Conservation (phyloP, 2,329 filamentous ascomycete genomes). For the Fonsecaea erecta region DNA sequence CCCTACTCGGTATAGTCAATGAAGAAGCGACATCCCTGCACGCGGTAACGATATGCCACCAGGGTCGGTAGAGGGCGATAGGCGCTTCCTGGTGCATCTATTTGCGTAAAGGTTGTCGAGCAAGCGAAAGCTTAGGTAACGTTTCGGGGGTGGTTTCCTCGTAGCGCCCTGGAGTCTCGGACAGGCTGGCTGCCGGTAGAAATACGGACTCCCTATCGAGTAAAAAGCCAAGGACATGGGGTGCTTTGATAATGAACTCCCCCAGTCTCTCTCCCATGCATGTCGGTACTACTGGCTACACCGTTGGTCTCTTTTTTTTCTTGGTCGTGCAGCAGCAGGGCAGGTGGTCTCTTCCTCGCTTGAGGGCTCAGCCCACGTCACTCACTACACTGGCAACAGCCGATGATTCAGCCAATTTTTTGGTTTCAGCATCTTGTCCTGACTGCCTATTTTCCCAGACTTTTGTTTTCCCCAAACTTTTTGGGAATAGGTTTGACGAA, state of each 20-base stretch:
- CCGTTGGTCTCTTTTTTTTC: no score
- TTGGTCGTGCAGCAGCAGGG: neutral
- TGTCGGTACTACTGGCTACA: neutral
- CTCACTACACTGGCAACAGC: neutral
- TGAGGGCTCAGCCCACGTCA: conserved; percentile 2
- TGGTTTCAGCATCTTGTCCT: neutral
- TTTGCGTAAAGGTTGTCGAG: neutral
- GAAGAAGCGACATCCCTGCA: neutral
- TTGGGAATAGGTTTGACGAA: neutral
- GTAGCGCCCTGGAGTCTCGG: neutral
- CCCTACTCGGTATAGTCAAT: neutral
- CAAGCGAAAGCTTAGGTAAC: neutral
- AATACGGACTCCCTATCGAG: neutral
- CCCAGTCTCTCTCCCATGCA: neutral
- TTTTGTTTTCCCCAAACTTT: conserved; percentile 1
- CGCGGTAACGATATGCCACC: neutral
- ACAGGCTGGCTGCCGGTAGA: neutral
- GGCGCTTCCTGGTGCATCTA: neutral
- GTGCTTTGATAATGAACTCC: conserved; percentile 6
- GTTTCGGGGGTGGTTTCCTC: neutral
- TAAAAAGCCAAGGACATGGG: conserved; percentile 3
- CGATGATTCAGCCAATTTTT: conserved; percentile 1
- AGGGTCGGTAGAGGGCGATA: no score
- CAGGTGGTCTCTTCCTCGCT: no score
- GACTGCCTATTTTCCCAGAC: neutral